Evolutionary conservation across 768 basidiomycete genomes (phyloP).

Genomic region (Suillus brevipes): DNA sequence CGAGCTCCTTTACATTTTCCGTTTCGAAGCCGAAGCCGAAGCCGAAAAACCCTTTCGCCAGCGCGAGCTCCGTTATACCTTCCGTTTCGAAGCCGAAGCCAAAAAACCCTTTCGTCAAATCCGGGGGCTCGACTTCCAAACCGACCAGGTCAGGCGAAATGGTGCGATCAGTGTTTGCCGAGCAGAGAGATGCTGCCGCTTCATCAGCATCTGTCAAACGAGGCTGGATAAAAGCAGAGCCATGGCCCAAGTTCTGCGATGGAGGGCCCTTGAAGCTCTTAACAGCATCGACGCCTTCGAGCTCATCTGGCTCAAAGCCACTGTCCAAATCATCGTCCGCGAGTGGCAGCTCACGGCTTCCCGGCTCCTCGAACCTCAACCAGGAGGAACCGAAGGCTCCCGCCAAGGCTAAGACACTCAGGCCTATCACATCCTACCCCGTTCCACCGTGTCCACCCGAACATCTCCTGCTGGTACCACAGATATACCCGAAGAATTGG

Average conservation of each 20-base stretch:
- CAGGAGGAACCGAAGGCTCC: neutral
- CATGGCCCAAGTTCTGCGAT: constrained; percentile 1
- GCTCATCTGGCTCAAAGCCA: neutral
- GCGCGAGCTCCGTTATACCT: constrained; percentile 3
- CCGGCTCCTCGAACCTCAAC: neutral
- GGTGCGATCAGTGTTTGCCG: constrained; percentile 18
- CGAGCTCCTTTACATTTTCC: neutral
- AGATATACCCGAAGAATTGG: constrained; percentile 4
- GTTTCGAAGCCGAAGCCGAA: constrained; percentile 10
- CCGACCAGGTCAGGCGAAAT: neutral
- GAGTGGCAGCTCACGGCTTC: neutral
- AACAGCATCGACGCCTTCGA: neutral
- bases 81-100: constrained; percentile 9
- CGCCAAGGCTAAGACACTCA: constrained; percentile 23
- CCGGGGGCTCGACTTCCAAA: neutral
- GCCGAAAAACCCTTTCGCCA: constrained; percentile 28
- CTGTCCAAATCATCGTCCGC: neutral
- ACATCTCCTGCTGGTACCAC: constrained; percentile 17
- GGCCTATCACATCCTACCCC: constrained; percentile 31
- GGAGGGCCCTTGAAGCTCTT: neutral
- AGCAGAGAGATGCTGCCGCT: neutral
- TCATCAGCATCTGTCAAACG: neutral
- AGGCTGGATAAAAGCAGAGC: neutral
- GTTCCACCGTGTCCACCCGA: constrained; percentile 30
- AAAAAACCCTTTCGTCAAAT: constrained; percentile 27